These are phyloP conservation scores for Euphrasia confusa DNA, from an alignment of 257 asterid species.

Conservation along the genomic window DNA sequence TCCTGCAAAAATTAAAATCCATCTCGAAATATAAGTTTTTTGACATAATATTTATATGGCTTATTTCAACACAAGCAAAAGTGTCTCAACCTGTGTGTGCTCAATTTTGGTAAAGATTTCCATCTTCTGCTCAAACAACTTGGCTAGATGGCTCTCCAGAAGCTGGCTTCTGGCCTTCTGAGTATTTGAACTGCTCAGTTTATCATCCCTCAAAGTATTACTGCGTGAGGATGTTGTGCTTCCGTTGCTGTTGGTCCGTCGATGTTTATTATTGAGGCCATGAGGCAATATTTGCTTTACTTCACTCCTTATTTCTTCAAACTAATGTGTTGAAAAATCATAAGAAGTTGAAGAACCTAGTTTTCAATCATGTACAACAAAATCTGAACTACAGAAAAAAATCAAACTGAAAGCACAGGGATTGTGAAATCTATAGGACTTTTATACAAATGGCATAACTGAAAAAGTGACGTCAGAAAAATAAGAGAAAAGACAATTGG, in stretches of 20 bases:
- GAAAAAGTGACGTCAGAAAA: neutral
- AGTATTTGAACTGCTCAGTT: conserved; percentile 60
- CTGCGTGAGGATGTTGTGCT: conserved; percentile 94
- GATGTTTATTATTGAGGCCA: conserved; percentile 67
- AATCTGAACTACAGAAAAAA: conserved; percentile 5
- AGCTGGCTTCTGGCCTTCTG: conserved; percentile 97
- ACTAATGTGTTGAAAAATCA: conserved; percentile 36
- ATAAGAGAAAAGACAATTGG: conserved; percentile 1
- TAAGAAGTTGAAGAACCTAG: conserved; percentile 17
- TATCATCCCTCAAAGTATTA: conserved; percentile 86
- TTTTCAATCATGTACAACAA: conserved; percentile 5
- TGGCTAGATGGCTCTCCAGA: conserved; percentile 93
- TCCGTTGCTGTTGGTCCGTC: conserved; percentile 82
- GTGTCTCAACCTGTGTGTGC: conserved; percentile 73
- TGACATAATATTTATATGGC: conserved; percentile 7
- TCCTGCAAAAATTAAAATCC: conserved; percentile 50
- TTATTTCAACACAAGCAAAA: conserved; percentile 17
- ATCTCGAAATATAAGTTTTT: conserved; percentile 4
- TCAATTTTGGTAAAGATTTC: conserved; percentile 87
- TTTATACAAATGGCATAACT: neutral
- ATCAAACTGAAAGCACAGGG: neutral
- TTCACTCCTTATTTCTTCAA: conserved; percentile 52
- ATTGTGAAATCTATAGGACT: neutral
- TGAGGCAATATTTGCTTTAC: conserved; percentile 76
- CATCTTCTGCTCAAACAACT: conserved; percentile 91